Conservation (phyloP, 202 grass and related monocot genomes). For the Panicum hallii region DNA sequence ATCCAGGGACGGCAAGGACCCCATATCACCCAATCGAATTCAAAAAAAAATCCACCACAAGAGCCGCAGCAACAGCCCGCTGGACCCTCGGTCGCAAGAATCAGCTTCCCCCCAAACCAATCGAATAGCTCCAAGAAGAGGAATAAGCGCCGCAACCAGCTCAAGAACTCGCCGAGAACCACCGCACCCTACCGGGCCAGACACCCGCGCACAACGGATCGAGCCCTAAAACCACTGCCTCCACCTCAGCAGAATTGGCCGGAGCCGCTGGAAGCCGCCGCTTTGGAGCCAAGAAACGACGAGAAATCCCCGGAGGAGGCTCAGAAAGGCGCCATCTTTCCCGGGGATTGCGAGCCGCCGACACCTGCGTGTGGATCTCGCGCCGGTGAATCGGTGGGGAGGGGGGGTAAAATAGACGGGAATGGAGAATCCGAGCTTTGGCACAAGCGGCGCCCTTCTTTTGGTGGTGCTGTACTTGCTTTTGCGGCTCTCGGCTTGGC, state of each 20-base stretch:
- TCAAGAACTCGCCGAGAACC: conserved; percentile 39
- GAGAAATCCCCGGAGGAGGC: conserved; percentile 41
- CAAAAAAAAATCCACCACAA: conserved; percentile 4
- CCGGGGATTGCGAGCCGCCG: conserved; percentile 33
- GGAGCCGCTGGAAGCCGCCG: conserved; percentile 8
- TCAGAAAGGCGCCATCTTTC: conserved; percentile 48
- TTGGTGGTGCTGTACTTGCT: conserved; percentile 35
- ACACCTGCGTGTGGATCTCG: conserved; percentile 60
- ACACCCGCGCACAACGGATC: conserved; percentile 27
- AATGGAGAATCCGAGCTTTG: conserved; percentile 63
- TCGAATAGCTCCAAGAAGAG: conserved; percentile 33
- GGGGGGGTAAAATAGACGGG: conserved; percentile 47
- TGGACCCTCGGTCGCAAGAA: conserved; percentile 13
- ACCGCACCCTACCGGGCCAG: background rate
- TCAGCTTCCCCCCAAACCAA: conserved; percentile 25
- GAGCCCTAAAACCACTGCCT: conserved; percentile 9
- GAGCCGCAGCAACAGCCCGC: background rate
- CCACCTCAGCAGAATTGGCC: conserved; percentile 21
- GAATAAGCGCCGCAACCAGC: background rate
- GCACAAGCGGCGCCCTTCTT: conserved; percentile 23
- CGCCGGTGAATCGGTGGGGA: conserved; percentile 37
- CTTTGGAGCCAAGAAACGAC: conserved; percentile 26
- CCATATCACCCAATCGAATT: conserved; percentile 36
- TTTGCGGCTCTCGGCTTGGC: conserved; percentile 42
- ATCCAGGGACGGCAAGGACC: background rate